A percentile compares a stretch with the other conserved stretches of the same genome.
Evolutionary conservation across 1,284 basidiomycete genomes (phyloP).

Genomic region (Naganishia liquefaciens): DNA sequence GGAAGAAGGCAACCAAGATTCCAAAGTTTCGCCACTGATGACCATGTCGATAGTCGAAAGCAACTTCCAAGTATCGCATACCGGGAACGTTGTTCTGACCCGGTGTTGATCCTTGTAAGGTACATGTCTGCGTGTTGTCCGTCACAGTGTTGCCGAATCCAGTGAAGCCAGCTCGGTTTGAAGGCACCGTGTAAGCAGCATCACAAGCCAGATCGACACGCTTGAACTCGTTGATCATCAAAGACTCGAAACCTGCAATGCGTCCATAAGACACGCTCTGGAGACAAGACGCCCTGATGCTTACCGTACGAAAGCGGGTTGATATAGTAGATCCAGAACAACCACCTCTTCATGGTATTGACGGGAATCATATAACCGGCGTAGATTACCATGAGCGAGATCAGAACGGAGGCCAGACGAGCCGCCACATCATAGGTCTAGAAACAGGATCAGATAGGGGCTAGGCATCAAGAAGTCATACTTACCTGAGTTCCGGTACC

Average conservation of each 20-base stretch:
- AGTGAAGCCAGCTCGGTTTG: slow-evolving; percentile 64
- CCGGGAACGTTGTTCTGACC: slow-evolving; percentile 48
- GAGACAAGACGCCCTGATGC: not conserved
- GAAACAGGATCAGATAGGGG: slow-evolving; percentile 34
- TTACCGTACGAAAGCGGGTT: slow-evolving; percentile 66
- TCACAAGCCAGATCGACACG: slow-evolving; percentile 68
- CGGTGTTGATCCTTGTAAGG: slow-evolving; percentile 45
- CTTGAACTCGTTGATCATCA: slow-evolving; percentile 82
- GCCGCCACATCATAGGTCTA: slow-evolving; percentile 58
- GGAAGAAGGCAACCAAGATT: slow-evolving; percentile 60
- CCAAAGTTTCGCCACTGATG: slow-evolving; percentile 46
- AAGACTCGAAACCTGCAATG: slow-evolving; percentile 63
- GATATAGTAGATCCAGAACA: slow-evolving; percentile 60
- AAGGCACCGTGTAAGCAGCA: slow-evolving; percentile 67
- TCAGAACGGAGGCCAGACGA: slow-evolving; percentile 57
- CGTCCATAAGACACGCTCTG: not conserved
- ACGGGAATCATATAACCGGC: slow-evolving; percentile 56
- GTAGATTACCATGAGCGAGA: slow-evolving; percentile 55
- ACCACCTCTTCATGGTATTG: slow-evolving; percentile 77
- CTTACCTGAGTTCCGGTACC: slow-evolving; percentile 53
- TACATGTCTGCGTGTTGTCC: slow-evolving; percentile 54
- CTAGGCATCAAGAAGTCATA: not conserved
- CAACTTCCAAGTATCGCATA: slow-evolving; percentile 51
- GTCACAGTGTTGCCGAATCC: slow-evolving; percentile 62
- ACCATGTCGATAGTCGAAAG: slow-evolving; percentile 39